Conservation (phyloP, 75 land plant species). For the Sequoia sempervirens region DNA sequence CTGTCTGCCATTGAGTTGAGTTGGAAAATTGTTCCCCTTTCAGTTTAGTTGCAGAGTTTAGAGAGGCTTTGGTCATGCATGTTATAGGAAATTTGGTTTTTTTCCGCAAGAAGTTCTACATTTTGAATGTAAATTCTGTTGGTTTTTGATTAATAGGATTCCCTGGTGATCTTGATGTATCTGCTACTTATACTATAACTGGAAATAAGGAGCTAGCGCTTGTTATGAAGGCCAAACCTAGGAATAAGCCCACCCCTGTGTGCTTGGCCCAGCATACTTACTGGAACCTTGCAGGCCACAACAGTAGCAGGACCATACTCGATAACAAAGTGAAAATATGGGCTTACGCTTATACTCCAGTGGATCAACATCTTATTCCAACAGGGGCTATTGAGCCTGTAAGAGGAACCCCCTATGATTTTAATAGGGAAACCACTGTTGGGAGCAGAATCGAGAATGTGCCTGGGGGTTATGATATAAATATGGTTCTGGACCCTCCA, state of each 20-base stretch:
- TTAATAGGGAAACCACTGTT: constrained; percentile 25
- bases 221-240: constrained; percentile 45
- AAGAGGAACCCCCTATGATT: constrained; percentile 64
- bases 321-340: constrained; percentile 36
- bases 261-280: constrained; percentile 72
- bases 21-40: not conserved
- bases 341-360: constrained; percentile 43
- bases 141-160: constrained; percentile 35
- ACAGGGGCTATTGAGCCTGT: constrained; percentile 54
- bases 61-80: not conserved
- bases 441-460: constrained; percentile 36
- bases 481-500: constrained; percentile 48
- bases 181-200: constrained; percentile 37
- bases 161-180: constrained; percentile 48
- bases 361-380: constrained; percentile 61
- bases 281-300: constrained; percentile 78
- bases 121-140: not conserved
- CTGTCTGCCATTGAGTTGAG: not conserved
- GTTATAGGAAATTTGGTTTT: too few species aligned
- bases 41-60: not conserved
- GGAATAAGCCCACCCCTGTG: constrained; percentile 62
- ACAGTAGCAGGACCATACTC: constrained; percentile 45
- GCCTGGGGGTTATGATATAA: constrained; percentile 56
- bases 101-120: too few species aligned
- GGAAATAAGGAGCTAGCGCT: constrained; percentile 25